Percentiles rank a stretch among this genome's conserved stretches.
These are phyloP conservation scores for Botrytis sinoallii DNA, from an alignment of 2,329 filamentous ascomycete species.

Conservation along the genomic window DNA sequence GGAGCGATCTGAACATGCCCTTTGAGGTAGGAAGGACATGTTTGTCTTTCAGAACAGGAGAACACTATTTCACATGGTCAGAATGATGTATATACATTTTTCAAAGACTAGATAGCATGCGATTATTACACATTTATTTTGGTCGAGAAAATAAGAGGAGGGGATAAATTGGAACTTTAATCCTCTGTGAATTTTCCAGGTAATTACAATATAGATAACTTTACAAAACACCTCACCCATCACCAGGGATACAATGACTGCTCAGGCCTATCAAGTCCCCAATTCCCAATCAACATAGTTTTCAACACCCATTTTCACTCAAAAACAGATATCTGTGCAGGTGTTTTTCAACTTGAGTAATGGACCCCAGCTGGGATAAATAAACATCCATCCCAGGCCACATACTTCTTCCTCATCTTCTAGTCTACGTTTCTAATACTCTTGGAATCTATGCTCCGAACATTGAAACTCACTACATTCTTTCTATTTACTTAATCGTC, in stretches of 20 bases:
- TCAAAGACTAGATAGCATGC: too few relatives aligned
- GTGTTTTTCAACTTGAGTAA: neutral
- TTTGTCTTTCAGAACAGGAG: too few relatives aligned
- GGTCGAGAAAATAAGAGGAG: too few relatives aligned
- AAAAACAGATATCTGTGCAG: accelerated
- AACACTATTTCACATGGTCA: too few relatives aligned
- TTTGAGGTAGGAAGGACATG: too few relatives aligned
- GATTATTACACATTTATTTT: too few relatives aligned
- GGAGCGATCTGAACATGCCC: too few relatives aligned
- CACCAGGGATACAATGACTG: accelerated
- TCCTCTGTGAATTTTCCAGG: neutral
- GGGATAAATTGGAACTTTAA: neutral
- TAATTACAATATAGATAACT: neutral
- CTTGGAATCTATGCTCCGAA: too few relatives aligned
- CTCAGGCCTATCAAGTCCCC: neutral
- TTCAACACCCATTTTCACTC: neutral
- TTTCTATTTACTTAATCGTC: accelerated
- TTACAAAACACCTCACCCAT: neutral
- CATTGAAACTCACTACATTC: too few relatives aligned
- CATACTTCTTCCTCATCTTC: neutral
- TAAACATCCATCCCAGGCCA: neutral
- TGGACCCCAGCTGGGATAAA: neutral
- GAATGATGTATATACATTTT: too few relatives aligned
- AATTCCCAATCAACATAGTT: neutral
- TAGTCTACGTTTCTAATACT: neutral